Evolutionary conservation across 2,329 filamentous ascomycete species (phyloP), one percentile per base, ranked within the genome.

Genomic region (Rhexocercosporidium sp.): DNA sequence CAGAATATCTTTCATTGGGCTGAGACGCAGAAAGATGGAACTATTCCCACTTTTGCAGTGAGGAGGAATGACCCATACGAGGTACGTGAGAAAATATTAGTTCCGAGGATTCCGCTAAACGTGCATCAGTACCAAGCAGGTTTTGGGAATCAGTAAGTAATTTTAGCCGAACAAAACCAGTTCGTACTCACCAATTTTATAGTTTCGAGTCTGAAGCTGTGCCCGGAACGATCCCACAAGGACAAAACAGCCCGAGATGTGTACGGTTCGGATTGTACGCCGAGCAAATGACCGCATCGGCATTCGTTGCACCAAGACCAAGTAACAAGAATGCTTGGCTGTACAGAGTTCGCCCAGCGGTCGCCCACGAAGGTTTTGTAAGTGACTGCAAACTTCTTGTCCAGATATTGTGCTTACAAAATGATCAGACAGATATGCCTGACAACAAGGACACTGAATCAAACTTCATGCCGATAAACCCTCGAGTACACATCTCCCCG

Each of bases 1-100:
- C 82, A 84, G 63, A 82, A 83, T 60, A 82, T 84, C 71, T 84
- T 85, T 67, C 83, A 85, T 73, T 88, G 86, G 86, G 86, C 85
- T 0, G 85, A 86, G 73, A 87, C 85, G n/a, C 86, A 88, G 70
- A 82, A 87, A 72, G 81, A 88, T 73, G 86, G 82, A 0, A 73
- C 79, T 0, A 82, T 87, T 29, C 85, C 85, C 12, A 86, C 85
- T 0, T 88, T 88, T 70, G 80, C 78, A 3, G 81, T 79, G 68
- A 82, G 81, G 75, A 85, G 77, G 77, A 88, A 85, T 69, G 84
- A 86, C 73, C 84, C 83, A 41, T 86, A 86, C 74, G 76, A 83
- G 76, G 82, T 82, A 76, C 9, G 71, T 72, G 34, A 37, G 8
- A 73, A 67, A 39, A n/a, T 31, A n/a, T 57, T 54, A 25, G 54